These are phyloP conservation scores for Plasmodium coatneyi DNA, from an alignment of 169 alveolate genomes.

Conservation along the genomic window DNA sequence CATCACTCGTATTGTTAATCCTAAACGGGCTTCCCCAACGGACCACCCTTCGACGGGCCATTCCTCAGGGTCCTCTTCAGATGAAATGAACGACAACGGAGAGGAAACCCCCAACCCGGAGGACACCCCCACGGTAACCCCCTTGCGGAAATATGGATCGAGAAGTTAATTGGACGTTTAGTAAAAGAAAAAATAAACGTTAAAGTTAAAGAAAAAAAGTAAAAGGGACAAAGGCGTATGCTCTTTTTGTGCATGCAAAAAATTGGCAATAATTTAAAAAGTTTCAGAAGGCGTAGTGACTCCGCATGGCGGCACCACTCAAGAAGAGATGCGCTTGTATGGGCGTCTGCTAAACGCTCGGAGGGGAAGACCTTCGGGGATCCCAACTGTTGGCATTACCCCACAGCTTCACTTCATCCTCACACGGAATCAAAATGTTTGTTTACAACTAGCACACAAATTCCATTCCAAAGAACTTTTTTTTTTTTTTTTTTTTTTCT, in stretches of 20 bases:
- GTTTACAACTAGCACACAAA: not conserved
- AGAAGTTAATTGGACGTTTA: slow-evolving; percentile 30
- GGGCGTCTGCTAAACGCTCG: not conserved
- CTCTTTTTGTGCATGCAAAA: not conserved
- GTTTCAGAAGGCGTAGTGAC: not conserved
- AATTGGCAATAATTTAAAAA: not conserved
- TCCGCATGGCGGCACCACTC: not conserved
- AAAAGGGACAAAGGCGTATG: not conserved
- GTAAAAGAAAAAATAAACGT: not conserved
- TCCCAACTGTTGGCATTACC: not conserved
- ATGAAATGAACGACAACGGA: not conserved
- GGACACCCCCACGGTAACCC: not conserved
- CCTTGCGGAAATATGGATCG: not conserved
- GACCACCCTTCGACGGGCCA: not conserved
- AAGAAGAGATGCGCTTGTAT: not conserved
- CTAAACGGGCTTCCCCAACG: not conserved
- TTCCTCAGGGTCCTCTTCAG: not conserved
- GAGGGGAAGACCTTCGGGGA: not conserved
- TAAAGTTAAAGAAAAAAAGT: not conserved
- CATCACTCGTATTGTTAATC: not conserved
- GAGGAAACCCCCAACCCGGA: not conserved
- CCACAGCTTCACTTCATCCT: not conserved
- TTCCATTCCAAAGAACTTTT: not conserved
- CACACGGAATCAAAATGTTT: not conserved
- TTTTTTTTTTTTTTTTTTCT: not conserved